A percentile compares a stretch with the other conserved stretches of the same genome.
Evolutionary conservation across 305 asterid species (phyloP).

Genomic region (Andrographis paniculata): DNA sequence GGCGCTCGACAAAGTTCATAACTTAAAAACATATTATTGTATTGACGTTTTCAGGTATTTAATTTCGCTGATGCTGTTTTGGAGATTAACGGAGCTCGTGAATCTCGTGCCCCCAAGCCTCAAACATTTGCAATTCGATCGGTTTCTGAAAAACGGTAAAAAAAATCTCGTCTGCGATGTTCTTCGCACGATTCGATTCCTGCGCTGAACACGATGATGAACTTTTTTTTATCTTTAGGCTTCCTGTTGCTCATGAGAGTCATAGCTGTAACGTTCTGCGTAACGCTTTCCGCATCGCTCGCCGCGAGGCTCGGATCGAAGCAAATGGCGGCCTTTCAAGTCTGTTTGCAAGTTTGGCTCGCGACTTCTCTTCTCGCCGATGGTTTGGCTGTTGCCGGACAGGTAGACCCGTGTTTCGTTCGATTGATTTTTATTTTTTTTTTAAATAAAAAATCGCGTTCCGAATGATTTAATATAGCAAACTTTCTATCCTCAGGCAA

Average conservation of each 20-base stretch:
- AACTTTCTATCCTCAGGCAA: conserved; percentile 23
- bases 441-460: neutral
- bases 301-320: conserved; percentile 29
- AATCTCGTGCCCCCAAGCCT: conserved; percentile 25
- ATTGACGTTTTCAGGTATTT: conserved; percentile 23
- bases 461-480: neutral
- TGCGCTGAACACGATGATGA: too few species aligned
- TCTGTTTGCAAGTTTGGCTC: conserved; percentile 36
- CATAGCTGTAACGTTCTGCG: conserved; percentile 30
- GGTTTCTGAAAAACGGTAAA: conserved; percentile 28
- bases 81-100: conserved; percentile 25
- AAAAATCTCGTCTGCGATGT: neutral
- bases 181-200: neutral
- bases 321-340: conserved; percentile 31
- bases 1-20: neutral
- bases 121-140: conserved; percentile 26
- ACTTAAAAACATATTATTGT: neutral
- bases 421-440: neutral
- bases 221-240: neutral
- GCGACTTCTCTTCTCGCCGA: conserved; percentile 35
- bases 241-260: conserved; percentile 20
- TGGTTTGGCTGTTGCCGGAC: conserved; percentile 38
- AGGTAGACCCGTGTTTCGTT: conserved; percentile 26
- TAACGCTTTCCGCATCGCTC: conserved; percentile 27
- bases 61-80: conserved; percentile 26